A percentile compares a stretch with the other conserved stretches of the same genome.
Conservation (phyloP, 805 yeast genomes). For the Suhomyces tanzawaensis region DNA sequence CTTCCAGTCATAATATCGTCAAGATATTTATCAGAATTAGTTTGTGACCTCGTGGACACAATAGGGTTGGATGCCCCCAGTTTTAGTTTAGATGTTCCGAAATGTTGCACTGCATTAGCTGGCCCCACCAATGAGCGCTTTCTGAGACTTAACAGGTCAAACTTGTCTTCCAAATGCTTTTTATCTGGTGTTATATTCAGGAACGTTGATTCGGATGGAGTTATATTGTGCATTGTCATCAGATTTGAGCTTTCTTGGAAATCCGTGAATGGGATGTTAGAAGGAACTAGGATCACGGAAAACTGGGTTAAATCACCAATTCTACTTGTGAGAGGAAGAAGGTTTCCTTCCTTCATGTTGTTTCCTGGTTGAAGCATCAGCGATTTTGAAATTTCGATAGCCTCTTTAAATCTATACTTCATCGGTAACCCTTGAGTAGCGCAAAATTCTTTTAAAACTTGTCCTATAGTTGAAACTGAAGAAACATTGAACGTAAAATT, state of each 20-base stretch:
- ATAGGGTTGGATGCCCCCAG: neutral
- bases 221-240: conserved; percentile 14
- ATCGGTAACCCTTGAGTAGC: conserved; percentile 24
- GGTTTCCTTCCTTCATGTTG: too few species aligned
- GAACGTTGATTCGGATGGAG: conserved; percentile 27
- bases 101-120: neutral
- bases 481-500: conserved; percentile 3
- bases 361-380: too few species aligned
- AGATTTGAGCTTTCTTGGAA: neutral
- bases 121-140: neutral
- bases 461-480: conserved; percentile 17
- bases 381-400: too few species aligned
- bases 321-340: neutral
- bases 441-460: conserved; percentile 28
- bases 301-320: neutral
- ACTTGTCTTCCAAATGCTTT: conserved; percentile 18
- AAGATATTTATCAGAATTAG: conserved; percentile 22
- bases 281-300: conserved; percentile 1
- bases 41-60: neutral
- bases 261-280: neutral
- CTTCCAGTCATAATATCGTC: conserved; percentile 30
- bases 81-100: neutral
- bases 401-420: conserved; percentile 23
- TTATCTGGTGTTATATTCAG: conserved; percentile 23
- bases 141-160: conserved; percentile 7